Evolutionary conservation across 2,329 filamentous ascomycete species (phyloP), one percentile per base, ranked within the genome.

Genomic region (Diaporthe destruens): DNA sequence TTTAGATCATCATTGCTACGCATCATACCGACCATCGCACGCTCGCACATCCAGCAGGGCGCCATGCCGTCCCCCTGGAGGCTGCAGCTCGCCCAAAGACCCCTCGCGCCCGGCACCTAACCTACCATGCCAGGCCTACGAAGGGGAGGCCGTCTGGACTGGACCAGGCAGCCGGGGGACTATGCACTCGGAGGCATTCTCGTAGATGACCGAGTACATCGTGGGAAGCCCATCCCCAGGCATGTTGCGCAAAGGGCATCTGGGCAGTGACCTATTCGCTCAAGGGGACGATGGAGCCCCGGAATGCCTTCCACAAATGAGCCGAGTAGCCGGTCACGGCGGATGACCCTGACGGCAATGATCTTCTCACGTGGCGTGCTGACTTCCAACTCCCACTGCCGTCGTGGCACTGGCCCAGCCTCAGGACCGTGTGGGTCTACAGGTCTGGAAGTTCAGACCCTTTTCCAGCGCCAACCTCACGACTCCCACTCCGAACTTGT

Each of bases 11-110:
- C 78, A 1, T 76, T 78, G 36, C 78, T 81, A 51, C 80, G 75
- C 74, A 91, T 85, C 87, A 91, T 90, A 39, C 82, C 80, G 1
- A 85, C 87, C 72, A 92, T 76, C 0, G 87, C 90, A 75, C 87
- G 85, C 0, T 89, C 89, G 36, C 86, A 87, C 78, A 89, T 87
- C 82, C 89, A 87, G 70, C 89, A 89, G 42, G 89, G 79, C 1
- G 90, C 90, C 91, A 92, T 92, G 0, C 90, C 90, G 78, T 92
- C 89, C 0, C 91, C 91, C 75, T 91, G 90, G 75, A 92, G 92
- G 7, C 88, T 86, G 3, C 87, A 88, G 42, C 85, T 84, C 1
- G 90, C 81, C 84, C 87, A 91, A 29, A 92, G 77, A 0, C 85
- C 66, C 85, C 81, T 75, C 54, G 84, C 79, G 0, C 79, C 82